These are phyloP conservation scores for Aspergillus versicolor DNA, from an alignment of 2,329 filamentous ascomycete species.

Conservation along the genomic window DNA sequence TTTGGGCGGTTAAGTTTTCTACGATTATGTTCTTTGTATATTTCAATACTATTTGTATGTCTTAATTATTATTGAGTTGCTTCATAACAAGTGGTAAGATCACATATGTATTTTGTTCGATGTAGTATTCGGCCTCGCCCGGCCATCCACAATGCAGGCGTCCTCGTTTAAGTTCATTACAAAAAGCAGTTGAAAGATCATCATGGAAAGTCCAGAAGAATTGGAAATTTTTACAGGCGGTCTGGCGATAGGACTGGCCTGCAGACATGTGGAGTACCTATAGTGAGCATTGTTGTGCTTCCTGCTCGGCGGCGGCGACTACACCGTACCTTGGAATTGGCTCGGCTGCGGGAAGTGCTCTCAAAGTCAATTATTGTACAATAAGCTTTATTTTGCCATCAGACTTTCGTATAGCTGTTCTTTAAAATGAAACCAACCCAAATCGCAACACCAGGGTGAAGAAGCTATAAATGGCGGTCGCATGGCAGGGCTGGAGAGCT, in stretches of 20 bases:
- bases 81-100: background rate
- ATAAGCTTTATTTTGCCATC: no score
- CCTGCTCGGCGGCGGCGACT: background rate
- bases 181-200: background rate
- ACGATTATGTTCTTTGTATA: background rate
- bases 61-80: background rate
- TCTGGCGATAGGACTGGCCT: background rate
- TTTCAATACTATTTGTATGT: background rate
- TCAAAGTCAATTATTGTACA: no score
- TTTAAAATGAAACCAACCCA: no score
- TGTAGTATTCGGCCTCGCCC: background rate
- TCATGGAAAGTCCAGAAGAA: background rate
- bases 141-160: no score
- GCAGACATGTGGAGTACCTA: background rate
- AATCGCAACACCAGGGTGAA: background rate
- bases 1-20: no score
- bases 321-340: background rate
- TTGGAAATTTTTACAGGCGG: background rate
- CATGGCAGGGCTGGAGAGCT: background rate
- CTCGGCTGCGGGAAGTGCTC: no score
- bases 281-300: background rate
- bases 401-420: background rate
- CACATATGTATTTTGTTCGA: background rate
- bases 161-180: background rate
- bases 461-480: background rate